Evolutionary conservation across 257 asterid genomes (phyloP).

Genomic region (Lavandula angustifolia): DNA sequence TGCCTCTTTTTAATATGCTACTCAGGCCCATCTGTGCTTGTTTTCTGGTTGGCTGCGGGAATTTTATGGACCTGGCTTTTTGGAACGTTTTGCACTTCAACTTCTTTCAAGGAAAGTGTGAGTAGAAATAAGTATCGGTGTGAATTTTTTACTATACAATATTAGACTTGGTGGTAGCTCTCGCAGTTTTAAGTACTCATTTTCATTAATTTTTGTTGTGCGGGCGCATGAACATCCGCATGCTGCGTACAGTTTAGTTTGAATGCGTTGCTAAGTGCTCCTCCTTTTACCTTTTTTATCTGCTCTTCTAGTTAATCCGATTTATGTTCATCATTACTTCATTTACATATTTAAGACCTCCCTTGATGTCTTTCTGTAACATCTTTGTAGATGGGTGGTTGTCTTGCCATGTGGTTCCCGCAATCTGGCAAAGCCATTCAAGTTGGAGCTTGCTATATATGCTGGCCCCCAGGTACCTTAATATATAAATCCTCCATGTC

Average conservation of each 20-base stretch:
- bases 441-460: constrained; percentile 91
- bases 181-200: neutral
- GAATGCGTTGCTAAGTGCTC: neutral
- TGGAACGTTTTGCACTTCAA: constrained; percentile 82
- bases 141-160: neutral
- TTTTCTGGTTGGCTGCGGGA: constrained; percentile 93
- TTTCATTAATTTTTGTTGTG: neutral
- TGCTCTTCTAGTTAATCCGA: neutral
- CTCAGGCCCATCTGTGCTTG: constrained; percentile 74
- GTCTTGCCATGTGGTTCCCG: constrained; percentile 90
- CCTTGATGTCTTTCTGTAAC: constrained; percentile 5
- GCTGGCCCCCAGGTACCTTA: constrained; percentile 55
- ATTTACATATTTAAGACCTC: neutral
- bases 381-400: constrained; percentile 77
- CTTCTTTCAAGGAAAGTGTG: constrained; percentile 89
- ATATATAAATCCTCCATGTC: constrained; percentile 6
- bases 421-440: constrained; percentile 69
- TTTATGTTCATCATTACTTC: neutral
- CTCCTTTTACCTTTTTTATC: neutral
- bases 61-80: constrained; percentile 84
- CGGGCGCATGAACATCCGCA: neutral
- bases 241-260: neutral
- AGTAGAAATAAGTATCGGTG: constrained; percentile 29
- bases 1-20: constrained; percentile 30
- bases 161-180: neutral